Conservation (phyloP, 78 protist species). For the Speleostelium caveatum region DNA sequence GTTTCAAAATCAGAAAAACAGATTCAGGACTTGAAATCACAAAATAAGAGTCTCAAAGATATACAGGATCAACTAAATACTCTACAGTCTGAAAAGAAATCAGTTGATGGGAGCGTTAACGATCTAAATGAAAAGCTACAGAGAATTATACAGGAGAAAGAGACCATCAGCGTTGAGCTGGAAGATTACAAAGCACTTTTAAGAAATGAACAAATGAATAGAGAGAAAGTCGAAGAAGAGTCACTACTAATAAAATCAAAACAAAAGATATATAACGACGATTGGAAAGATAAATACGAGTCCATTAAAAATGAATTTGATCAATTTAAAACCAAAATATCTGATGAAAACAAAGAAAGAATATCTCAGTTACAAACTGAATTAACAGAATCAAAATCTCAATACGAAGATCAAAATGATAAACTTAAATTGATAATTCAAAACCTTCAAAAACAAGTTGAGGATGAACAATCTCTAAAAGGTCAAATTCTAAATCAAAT, state of each 20-base stretch:
- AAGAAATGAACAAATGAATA: neutral
- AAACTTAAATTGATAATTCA: too few species aligned
- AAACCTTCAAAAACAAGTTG: too few species aligned
- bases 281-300: neutral
- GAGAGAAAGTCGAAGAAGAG: conserved; percentile 27
- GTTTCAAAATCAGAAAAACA: neutral
- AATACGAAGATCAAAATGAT: too few species aligned
- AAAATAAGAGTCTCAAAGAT: neutral
- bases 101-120: neutral
- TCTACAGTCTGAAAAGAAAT: conserved; percentile 39
- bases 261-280: neutral
- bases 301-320: neutral
- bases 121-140: neutral
- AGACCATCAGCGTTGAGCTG: too few species aligned
- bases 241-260: conserved; percentile 16
- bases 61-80: conserved; percentile 8
- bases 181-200: neutral
- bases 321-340: neutral
- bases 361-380: neutral
- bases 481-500: neutral
- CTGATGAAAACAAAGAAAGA: neutral
- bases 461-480: too few species aligned
- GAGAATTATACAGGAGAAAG: neutral
- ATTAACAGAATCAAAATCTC: neutral
- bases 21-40: neutral